phyloP scores from a whole-genome alignment of 371 early-diverging fungal genomes.

The Chytridium lagenaria region DNA sequence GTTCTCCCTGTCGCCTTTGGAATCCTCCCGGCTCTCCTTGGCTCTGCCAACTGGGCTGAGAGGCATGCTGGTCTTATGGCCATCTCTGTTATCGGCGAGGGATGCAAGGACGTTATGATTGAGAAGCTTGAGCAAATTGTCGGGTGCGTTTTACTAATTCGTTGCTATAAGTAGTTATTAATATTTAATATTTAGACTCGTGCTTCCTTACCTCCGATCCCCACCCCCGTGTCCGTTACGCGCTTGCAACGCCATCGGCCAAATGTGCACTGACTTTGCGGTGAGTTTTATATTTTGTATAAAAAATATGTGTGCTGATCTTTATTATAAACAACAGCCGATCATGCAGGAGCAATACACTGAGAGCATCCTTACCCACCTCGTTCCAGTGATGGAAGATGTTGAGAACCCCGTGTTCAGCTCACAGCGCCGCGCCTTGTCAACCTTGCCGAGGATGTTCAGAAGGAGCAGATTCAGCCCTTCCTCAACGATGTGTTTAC shows the following conservation, averaged over 20 bases:
- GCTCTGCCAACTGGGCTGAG: conserved; percentile 86
- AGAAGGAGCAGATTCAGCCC: conserved; percentile 78
- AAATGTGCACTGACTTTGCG: conserved; percentile 96
- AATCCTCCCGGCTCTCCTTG: conserved; percentile 87
- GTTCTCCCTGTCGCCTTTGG: conserved; percentile 89
- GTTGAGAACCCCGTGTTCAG: conserved; percentile 79
- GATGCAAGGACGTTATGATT: conserved; percentile 91
- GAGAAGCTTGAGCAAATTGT: conserved; percentile 86
- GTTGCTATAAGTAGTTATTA: neutral
- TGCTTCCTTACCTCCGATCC: conserved; percentile 87
- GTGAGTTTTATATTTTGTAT: conserved; percentile 22
- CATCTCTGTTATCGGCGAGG: conserved; percentile 95
- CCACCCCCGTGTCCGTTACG: conserved; percentile 96
- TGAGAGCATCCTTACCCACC: conserved; percentile 72
- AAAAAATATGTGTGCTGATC: neutral
- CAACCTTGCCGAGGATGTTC: conserved; percentile 90
- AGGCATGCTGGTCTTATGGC: conserved; percentile 95
- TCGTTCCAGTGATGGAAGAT: conserved; percentile 92
- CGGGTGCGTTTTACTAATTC: conserved; percentile 45
- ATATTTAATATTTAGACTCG: conserved; percentile 53
- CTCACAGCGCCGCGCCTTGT: conserved; percentile 97
- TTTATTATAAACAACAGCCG: too few species aligned
- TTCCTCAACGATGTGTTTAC: conserved; percentile 89
- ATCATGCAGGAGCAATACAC: too few species aligned
- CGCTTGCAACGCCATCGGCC: conserved; percentile 96